Percentiles rank a stretch among this genome's conserved stretches.
Evolutionary conservation across 257 asterid genomes (phyloP).

Genomic region (Schizonepeta tenuifolia): DNA sequence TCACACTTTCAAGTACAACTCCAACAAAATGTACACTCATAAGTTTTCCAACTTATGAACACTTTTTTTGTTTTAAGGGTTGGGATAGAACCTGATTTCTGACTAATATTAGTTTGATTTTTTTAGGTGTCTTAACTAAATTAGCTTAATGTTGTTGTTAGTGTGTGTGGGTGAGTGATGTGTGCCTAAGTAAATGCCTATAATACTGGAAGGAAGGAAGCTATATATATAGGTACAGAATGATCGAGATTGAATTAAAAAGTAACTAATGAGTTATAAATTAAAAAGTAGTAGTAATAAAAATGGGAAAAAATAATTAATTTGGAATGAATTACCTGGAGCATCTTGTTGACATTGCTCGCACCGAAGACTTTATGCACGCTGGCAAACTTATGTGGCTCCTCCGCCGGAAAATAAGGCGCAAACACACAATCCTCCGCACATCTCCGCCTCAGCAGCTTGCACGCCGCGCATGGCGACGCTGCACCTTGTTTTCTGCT

Average conservation of each 20-base stretch:
- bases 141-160: no score
- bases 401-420: slow-evolving; percentile 95
- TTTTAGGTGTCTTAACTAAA: no score
- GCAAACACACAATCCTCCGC: slow-evolving; percentile 85
- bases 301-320: no score
- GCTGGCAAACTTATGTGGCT: slow-evolving; percentile 89
- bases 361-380: slow-evolving; percentile 95
- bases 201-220: no score
- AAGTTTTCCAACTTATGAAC: neutral
- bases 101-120: neutral
- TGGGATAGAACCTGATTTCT: neutral
- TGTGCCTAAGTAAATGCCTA: no score
- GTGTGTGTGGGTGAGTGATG: no score
- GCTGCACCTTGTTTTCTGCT: slow-evolving; percentile 70
- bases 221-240: no score
- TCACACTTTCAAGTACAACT: neutral
- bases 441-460: slow-evolving; percentile 80
- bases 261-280: no score
- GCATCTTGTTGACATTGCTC: slow-evolving; percentile 93
- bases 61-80: neutral
- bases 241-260: neutral
- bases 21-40: neutral
- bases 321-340: slow-evolving; percentile 71
- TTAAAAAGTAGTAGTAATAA: no score
- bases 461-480: slow-evolving; percentile 93